Evolutionary conservation across 768 basidiomycete species (phyloP).

Genomic region (Russula ochroleuca): DNA sequence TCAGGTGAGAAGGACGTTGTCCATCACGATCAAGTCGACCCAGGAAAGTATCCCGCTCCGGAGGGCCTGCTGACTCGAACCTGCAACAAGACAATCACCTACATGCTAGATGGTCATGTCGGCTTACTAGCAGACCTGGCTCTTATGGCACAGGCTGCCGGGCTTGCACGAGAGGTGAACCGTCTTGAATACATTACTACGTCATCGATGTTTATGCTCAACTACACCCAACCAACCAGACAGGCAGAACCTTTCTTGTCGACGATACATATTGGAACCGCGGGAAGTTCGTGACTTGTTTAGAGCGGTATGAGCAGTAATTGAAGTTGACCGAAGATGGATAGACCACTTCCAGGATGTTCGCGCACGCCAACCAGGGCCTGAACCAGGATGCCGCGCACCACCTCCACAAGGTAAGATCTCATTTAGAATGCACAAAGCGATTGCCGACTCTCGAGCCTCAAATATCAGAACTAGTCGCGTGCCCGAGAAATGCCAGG

Average conservation of each 20-base stretch:
- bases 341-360: slow-evolving; percentile 60
- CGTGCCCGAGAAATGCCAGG: slow-evolving; percentile 68
- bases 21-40: slow-evolving; percentile 32
- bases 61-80: slow-evolving; percentile 30
- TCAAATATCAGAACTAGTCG: slow-evolving; percentile 51
- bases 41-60: slow-evolving; percentile 28
- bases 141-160: slow-evolving; percentile 62
- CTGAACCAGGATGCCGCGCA: slow-evolving; percentile 56
- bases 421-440: slow-evolving; percentile 1
- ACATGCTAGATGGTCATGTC: slow-evolving; percentile 62
- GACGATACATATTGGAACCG: slow-evolving; percentile 72
- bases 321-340: slow-evolving; percentile 44
- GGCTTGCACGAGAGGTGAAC: slow-evolving; percentile 59
- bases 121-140: slow-evolving; percentile 65
- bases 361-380: slow-evolving; percentile 50
- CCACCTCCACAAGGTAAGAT: slow-evolving; percentile 59
- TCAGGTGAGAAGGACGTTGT: slow-evolving; percentile 35
- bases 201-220: slow-evolving; percentile 2
- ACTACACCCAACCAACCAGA: slow-evolving; percentile 35
- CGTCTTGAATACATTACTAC: slow-evolving; percentile 1
- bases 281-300: slow-evolving; percentile 48
- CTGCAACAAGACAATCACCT: slow-evolving; percentile 65
- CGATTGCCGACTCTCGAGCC: slow-evolving; percentile 5
- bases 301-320: not conserved
- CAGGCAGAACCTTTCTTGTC: slow-evolving; percentile 61